Evolutionary conservation across 129 eudicot genomes (phyloP), one percentile per base, ranked within the genome.

Genomic region (Arctium minus): DNA sequence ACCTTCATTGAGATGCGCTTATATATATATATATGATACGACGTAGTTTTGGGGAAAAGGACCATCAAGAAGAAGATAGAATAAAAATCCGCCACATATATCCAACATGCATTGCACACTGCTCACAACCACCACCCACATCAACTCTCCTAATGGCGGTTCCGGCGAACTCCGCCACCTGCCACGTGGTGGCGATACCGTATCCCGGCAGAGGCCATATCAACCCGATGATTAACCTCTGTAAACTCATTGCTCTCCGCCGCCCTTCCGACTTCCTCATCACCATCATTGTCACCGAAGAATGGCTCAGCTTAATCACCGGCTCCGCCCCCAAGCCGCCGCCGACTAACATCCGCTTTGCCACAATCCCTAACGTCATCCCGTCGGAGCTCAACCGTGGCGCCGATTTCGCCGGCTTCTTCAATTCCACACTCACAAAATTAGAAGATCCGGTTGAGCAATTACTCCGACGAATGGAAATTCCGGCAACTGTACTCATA

Each of bases 141-240:
- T 12, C 22, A 44, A 73, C 76, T 7, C 53, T 75, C 39, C 68
- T 73, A 62, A 82, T 82, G 86, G 60, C 75, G 18, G 80, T 38
- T 15, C 77, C 65, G 18, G 29, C 35, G 12, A 67, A 35, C 78
- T n/a, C 81, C 78, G 5, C 13, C 76, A 50, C 48, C 79, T 67
- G 87, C 86, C 94, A 90, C 83, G 78, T 90, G 84, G 97, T 90
- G 73, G 94, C 94, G 11, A 83, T 92, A 77, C 97, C 97, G 1
- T 89, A 87, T 17, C 94, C 97, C 30, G 89, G 97, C n/a, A 70
- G 94, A 62, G 97, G 97, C 85, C 97, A 92, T 88, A 73, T 92
- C 77, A 90, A 92, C 87, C 92, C 97, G 8, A 60, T 92, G 86
- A 86, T 92, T 64, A 92, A 92, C 84, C 86, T 92, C 86, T 92